Conservation (phyloP, 148 eudicot genomes). For the Chenopodium album region DNA sequence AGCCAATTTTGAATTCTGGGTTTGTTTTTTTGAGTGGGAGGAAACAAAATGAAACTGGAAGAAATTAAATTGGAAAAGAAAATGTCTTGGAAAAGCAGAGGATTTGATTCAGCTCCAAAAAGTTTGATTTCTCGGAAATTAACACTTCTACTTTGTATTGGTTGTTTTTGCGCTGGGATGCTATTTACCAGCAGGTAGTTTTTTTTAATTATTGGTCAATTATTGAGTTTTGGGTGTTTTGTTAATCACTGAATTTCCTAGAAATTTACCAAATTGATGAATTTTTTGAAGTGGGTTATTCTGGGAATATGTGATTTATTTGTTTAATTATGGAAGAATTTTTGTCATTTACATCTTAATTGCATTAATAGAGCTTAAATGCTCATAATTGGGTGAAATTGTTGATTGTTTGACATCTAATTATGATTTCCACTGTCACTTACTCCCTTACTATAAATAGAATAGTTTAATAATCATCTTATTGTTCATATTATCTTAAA, state of each 20-base stretch:
- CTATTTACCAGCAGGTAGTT: conserved; percentile 75
- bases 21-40: neutral
- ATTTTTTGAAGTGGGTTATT: conserved; percentile 1
- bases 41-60: neutral
- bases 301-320: conserved; percentile 14
- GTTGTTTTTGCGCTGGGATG: conserved; percentile 87
- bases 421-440: neutral
- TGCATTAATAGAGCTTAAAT: neutral
- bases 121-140: conserved; percentile 49
- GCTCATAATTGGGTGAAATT: neutral
- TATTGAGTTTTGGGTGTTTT: conserved; percentile 5
- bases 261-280: conserved; percentile 15
- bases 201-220: conserved; percentile 3
- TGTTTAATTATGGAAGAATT: neutral
- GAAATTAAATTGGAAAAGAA: neutral
- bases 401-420: neutral
- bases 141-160: conserved; percentile 63
- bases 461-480: neutral
- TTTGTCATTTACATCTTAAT: conserved; percentile 5
- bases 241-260: neutral
- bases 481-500: neutral
- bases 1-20: conserved; percentile 14
- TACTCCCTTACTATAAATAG: neutral
- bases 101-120: conserved; percentile 47
- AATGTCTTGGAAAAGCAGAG: conserved; percentile 65